A percentile compares a stretch with the other conserved stretches of the same genome.
phyloP scores from a whole-genome alignment of 192 early-diverging fungal species.

The Coemansia sp. region DNA sequence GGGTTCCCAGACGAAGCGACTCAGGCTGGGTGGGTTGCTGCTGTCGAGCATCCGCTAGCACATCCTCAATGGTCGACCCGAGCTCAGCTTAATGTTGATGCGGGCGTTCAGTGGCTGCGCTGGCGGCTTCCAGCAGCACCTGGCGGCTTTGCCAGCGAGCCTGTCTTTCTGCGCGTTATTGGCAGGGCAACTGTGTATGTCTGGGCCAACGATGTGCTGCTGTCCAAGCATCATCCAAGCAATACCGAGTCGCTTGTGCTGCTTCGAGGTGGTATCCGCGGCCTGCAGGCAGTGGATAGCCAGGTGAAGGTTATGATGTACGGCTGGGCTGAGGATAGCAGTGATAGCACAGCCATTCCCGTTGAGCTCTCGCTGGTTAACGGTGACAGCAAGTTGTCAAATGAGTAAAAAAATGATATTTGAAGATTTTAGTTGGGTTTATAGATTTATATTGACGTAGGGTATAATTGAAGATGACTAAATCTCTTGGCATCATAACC shows the following conservation, averaged over 20 bases:
- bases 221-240: constrained; percentile 71
- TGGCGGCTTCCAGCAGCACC: constrained; percentile 6
- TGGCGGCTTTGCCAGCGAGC: constrained; percentile 32
- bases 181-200: constrained; percentile 72
- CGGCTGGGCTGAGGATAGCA: constrained; percentile 44
- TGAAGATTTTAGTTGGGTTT: too few relatives aligned
- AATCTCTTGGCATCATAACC: too few relatives aligned
- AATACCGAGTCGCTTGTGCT: constrained; percentile 16
- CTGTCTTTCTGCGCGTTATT: constrained; percentile 63
- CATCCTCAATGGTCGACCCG: constrained; percentile 32
- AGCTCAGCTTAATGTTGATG: constrained; percentile 25
- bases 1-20: constrained; percentile 74
- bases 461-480: background rate
- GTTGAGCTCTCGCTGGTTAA: constrained; percentile 30
- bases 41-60: constrained; percentile 34
- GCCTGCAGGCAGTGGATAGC: background rate
- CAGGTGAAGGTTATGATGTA: constrained; percentile 41
- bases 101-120: constrained; percentile 52
- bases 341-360: constrained; percentile 10
- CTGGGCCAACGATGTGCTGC: constrained; percentile 65
- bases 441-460: too few relatives aligned
- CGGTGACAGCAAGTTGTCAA: background rate
- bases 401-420: too few relatives aligned
- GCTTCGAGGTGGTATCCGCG: constrained; percentile 23
- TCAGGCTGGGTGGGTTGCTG: constrained; percentile 44